Base-by-base conservation (phyloP, 768 basidiomycete species). In the button mushroom (Agaricus bisporus) region DNA sequence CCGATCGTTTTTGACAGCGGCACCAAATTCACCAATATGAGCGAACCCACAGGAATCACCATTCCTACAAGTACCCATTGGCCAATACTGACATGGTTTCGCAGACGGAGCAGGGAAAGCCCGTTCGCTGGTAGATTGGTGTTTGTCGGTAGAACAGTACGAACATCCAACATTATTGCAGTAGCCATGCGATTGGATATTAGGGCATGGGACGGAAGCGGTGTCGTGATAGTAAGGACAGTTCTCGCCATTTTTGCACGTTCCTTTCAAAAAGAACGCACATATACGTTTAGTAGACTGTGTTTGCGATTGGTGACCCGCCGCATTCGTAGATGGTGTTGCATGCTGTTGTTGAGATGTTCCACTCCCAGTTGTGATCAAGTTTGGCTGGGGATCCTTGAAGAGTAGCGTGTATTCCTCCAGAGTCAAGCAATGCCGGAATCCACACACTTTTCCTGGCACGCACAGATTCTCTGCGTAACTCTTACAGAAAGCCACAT, bases 371-470 rank as follows among this genome's bases (percentile, higher is more conserved):
- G 56, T 45, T 9, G 67, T 66, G 61, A 64, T 67, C 12, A 69
- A 61, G 32, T 62, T 65, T 6, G 74, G 73, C 29, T 73, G 72
- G 9, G 60, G 59, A 43, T 75, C 69, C 35, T 65, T 68, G 48
- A 75, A 76, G 14, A 76, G 63, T 14, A 67, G 54, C 14, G 64
- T 64, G 50, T 70, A 74, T 52, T 76, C 73, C 29, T 66, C 63
- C 28, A 66, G 55, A 1, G 73, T 67, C 22, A 76, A 60, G n/a
- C 70, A 71, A 59, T 75, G 73, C 12, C 74, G 66, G 57, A 70
- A 74, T 22, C 51, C 50, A 55, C 74, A 75, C 11, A 60, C 55
- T n/a, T 63, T 61, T 5, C 67, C 67, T 17, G 61, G 61, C 6
- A 54, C 54, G 56, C 75, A 74, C 49, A 56, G 52, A 14, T 66